Base-by-base conservation (phyloP, 2,329 filamentous ascomycete species). In the Colletotrichum limetticola region DNA sequence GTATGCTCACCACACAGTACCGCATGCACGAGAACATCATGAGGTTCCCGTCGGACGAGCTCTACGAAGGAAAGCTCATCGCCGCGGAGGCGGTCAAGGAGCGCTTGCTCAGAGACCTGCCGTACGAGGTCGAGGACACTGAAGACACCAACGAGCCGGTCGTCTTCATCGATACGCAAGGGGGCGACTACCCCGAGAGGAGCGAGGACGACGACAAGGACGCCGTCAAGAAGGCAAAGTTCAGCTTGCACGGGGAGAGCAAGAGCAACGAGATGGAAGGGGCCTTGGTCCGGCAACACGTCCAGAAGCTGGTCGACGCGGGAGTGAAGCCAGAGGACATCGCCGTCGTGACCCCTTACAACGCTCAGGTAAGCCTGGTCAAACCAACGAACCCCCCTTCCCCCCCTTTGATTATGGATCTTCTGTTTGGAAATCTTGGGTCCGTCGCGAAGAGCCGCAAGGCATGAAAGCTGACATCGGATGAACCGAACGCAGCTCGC, bases 21-120 rank as follows among this genome's bases (percentile, higher is more conserved):
- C 95, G 97, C 49, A 99, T 99, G 97, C 95, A 99, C 80, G 93
- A 97, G 79, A 91, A 88, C 66, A 98, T 99, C 78, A 98, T 98
- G 95, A 89, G 91, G 7, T 99, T 98, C 78, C 96, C 97, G 0
- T 98, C 96, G 0, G 89, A 94, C 74, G 92, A 96, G 79, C 87
- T 98, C 12, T 99, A 99, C 83, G 94, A 94, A 74, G 90, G 90
- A 2, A 92, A 92, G 78, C 89, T 99, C 1, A 85, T 95, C 3
- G 96, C 97, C 0, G 95, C 93, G 1, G 94, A 96, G 5, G 86
- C 87, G 0, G 97, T 98, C 74, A 93, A 92, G 80, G 85, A 84
- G 5, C 90, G 95, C 19, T 84, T 98, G 7, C 87, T 99, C 9
- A 92, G 87, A 64, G 93, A 95, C 75, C 82, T 99, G 5, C 90